Conservation (phyloP, 2,329 filamentous ascomycete species). For the Cladobotryum mycophilum region DNA sequence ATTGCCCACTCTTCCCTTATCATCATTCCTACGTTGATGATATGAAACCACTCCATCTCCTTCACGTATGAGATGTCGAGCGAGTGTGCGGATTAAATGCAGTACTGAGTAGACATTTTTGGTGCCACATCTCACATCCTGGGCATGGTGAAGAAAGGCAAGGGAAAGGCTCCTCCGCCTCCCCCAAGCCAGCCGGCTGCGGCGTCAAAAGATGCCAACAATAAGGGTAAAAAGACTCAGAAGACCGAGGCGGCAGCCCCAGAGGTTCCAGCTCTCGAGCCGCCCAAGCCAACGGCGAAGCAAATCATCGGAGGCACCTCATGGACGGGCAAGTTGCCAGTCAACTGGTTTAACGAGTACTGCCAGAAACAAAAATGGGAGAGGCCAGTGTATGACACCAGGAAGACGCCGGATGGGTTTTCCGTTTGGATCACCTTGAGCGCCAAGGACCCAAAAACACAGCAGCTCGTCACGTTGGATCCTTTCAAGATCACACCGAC, state of each 20-base stretch:
- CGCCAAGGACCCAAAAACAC: slow-evolving; percentile 72
- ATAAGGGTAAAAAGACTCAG: slow-evolving; percentile 36
- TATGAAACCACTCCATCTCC: background rate
- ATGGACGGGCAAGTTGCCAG: slow-evolving; percentile 95
- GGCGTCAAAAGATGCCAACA: slow-evolving; percentile 38
- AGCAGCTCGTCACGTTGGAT: slow-evolving; percentile 66
- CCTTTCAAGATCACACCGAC: slow-evolving; percentile 74
- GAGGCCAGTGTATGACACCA: slow-evolving; percentile 83
- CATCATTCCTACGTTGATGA: background rate
- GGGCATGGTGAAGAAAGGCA: slow-evolving; percentile 48
- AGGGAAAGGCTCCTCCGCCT: slow-evolving; percentile 41
- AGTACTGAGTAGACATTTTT: background rate
- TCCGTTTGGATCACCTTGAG: slow-evolving; percentile 77
- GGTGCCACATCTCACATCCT: background rate
- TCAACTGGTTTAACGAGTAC: slow-evolving; percentile 88
- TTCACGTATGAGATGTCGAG: background rate
- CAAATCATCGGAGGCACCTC: slow-evolving; percentile 90
- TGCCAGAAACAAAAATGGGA: slow-evolving; percentile 96
- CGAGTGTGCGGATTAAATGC: background rate
- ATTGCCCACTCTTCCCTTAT: background rate
- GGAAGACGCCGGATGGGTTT: slow-evolving; percentile 66
- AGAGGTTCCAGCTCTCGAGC: slow-evolving; percentile 33
- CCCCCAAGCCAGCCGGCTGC: slow-evolving; percentile 20
- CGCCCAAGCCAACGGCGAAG: slow-evolving; percentile 58
- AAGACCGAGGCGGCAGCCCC: slow-evolving; percentile 24